Conservation (phyloP, 495 filamentous ascomycete genomes). For the Cairneyella variabilis region DNA sequence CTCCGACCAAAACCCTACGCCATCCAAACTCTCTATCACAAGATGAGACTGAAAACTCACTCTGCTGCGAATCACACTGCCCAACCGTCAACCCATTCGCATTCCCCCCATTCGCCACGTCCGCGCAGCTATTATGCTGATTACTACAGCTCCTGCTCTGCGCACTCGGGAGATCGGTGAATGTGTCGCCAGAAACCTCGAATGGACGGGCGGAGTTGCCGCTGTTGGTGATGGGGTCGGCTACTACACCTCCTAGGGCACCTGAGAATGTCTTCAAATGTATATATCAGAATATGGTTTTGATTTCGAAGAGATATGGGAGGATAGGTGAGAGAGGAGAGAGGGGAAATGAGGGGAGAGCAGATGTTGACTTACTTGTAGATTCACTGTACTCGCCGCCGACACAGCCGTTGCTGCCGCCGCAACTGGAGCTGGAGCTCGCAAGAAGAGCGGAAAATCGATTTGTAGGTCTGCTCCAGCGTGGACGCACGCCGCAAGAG, state of each 20-base stretch:
- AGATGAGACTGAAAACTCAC: constrained; percentile 1
- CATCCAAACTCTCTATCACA: background rate
- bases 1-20: background rate
- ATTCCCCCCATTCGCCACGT: constrained; percentile 45
- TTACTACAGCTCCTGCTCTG: constrained; percentile 45
- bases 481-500: background rate
- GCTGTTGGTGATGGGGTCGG: constrained; percentile 41
- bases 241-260: constrained; percentile 39
- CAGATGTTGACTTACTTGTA: too few species aligned
- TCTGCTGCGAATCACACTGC: constrained; percentile 45
- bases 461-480: background rate
- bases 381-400: background rate
- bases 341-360: background rate
- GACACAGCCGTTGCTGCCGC: background rate
- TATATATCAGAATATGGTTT: background rate
- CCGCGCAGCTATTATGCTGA: constrained; percentile 52
- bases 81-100: constrained; percentile 27
- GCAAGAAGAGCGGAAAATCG: background rate
- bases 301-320: background rate
- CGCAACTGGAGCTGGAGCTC: background rate
- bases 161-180: constrained; percentile 41
- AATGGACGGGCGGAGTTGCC: constrained; percentile 43
- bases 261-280: constrained; percentile 45
- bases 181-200: constrained; percentile 46
- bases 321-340: background rate